phyloP scores from a whole-genome alignment of 2,329 filamentous ascomycete species.

The Scedosporium aurantiacum region DNA sequence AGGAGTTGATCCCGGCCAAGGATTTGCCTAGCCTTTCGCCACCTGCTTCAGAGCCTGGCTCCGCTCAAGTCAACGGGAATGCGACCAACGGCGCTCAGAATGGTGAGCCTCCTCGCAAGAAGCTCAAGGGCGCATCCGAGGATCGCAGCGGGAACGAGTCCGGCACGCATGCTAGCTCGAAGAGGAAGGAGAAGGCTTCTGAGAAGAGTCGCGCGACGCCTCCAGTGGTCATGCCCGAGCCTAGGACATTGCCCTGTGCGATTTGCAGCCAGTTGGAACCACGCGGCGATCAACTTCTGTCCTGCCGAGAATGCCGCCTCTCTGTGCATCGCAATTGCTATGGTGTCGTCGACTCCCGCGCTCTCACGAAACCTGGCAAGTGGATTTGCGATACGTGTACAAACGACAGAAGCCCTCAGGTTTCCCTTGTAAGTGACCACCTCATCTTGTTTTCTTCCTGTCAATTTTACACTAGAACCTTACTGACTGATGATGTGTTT shows the following conservation, averaged over 20 bases:
- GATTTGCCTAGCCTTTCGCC: conserved; percentile 24
- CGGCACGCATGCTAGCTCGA: conserved; percentile 33
- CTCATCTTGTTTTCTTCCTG: background rate
- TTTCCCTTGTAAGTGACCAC: conserved; percentile 64
- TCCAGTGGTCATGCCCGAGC: conserved; percentile 65
- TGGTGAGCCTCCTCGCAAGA: conserved; percentile 52
- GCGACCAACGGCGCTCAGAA: background rate
- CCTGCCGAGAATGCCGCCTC: conserved; percentile 79
- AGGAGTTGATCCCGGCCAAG: conserved; percentile 56
- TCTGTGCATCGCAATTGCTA: conserved; percentile 91
- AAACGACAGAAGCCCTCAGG: conserved; percentile 84
- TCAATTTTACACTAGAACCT: background rate
- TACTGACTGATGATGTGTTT: background rate
- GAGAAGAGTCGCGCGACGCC: conserved; percentile 52
- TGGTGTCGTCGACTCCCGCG: conserved; percentile 63
- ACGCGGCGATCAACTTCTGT: conserved; percentile 58
- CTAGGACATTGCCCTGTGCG: conserved; percentile 70
- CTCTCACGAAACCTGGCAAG: conserved; percentile 44
- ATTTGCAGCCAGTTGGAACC: conserved; percentile 70
- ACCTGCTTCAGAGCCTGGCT: conserved; percentile 9
- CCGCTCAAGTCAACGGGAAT: background rate
- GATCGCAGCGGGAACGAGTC: conserved; percentile 26
- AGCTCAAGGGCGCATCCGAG: conserved; percentile 45
- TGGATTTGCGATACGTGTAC: conserved; percentile 95
- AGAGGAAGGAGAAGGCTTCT: conserved; percentile 23